These are phyloP conservation scores for Eucalyptus globulus DNA, from an alignment of 345 rosid species.

Conservation along the genomic window DNA sequence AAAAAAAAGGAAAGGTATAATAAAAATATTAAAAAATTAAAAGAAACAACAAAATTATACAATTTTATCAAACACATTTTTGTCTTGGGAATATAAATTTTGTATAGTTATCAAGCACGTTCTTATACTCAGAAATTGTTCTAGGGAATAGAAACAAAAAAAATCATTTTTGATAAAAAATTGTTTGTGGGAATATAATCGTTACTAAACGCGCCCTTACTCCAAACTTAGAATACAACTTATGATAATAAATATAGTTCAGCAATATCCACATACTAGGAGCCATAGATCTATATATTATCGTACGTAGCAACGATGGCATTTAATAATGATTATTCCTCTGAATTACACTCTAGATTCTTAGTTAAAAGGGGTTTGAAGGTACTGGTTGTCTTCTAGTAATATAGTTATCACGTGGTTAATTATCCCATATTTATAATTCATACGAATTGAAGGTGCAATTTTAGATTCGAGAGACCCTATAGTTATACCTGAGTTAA, in stretches of 20 bases:
- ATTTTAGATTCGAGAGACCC: neutral
- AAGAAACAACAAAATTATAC: rapidly evolving
- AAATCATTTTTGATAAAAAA: too few species aligned
- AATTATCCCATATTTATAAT: neutral
- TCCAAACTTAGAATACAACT: neutral
- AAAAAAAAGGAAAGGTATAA: too few species aligned
- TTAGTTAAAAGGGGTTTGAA: neutral
- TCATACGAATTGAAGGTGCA: neutral
- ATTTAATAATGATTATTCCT: neutral
- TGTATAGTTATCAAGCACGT: rapidly evolving
- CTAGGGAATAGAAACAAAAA: rapidly evolving
- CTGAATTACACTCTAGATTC: neutral
- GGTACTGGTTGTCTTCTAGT: neutral
- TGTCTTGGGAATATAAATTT: rapidly evolving
- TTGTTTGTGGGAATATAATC: rapidly evolving
- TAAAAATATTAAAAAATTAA: too few species aligned
- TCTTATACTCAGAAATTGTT: too few species aligned
- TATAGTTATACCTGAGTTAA: neutral
- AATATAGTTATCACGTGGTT: neutral
- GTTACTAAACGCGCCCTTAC: rapidly evolving
- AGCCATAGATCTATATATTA: neutral
- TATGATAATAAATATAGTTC: neutral
- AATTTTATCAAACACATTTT: rapidly evolving
- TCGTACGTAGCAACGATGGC: neutral
- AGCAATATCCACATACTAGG: neutral